phyloP scores from a whole-genome alignment of 2,329 filamentous ascomycete genomes.

The Oidium heveae region DNA sequence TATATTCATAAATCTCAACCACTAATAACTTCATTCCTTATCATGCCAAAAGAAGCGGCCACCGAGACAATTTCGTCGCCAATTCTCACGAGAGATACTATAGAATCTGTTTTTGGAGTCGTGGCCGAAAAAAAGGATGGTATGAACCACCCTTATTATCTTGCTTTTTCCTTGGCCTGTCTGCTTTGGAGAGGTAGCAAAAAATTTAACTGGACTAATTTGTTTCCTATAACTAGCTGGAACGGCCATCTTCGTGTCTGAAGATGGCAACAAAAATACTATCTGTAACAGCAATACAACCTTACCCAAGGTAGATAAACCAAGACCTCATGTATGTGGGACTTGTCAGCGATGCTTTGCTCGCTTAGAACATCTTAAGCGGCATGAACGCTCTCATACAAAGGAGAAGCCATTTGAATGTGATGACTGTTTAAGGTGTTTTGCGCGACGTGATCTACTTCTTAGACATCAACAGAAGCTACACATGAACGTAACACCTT shows the following conservation, averaged over 20 bases:
- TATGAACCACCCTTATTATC: constrained; percentile 1
- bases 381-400: constrained; percentile 91
- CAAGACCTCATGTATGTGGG: constrained; percentile 74
- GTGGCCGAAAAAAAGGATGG: not conserved
- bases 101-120: not conserved
- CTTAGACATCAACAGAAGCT: constrained; percentile 95
- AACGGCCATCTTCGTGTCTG: constrained; percentile 8
- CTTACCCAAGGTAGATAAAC: constrained; percentile 90
- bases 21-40: no score
- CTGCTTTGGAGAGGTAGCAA: not conserved
- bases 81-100: not conserved
- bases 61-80: no score
- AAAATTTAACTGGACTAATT: constrained; percentile 3
- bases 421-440: constrained; percentile 80
- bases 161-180: constrained; percentile 1
- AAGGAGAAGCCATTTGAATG: constrained; percentile 97
- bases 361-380: constrained; percentile 83
- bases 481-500: constrained; percentile 75
- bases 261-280: constrained; percentile 3
- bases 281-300: constrained; percentile 22
- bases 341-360: constrained; percentile 88
- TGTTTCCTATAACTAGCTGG: constrained; percentile 1
- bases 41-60: no score
- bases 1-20: no score
- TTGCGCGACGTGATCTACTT: constrained; percentile 75